A percentile compares a stretch with the other conserved stretches of the same genome.
Evolutionary conservation across 2,329 filamentous ascomycete genomes (phyloP).

Genomic region (Plenodomus biglobosus): DNA sequence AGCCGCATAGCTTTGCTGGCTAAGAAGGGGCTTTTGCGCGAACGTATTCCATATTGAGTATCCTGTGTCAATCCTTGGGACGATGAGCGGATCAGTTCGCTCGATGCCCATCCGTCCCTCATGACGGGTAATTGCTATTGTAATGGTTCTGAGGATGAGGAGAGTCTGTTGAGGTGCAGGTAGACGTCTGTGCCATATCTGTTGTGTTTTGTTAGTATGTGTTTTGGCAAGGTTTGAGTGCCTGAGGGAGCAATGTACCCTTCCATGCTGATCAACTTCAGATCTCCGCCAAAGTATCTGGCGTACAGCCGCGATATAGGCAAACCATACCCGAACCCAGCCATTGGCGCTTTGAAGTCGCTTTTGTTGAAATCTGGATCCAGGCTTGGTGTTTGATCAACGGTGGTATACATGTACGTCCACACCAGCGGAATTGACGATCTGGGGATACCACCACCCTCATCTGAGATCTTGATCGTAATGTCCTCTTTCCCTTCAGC

Average conservation of each 20-base stretch:
- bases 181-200: slow-evolving; percentile 99
- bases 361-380: slow-evolving; percentile 98
- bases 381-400: slow-evolving; percentile 89
- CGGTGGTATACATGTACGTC: slow-evolving; percentile 99
- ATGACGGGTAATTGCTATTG: slow-evolving; percentile 91
- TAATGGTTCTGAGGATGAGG: slow-evolving; percentile 91
- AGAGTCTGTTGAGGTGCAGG: slow-evolving; percentile 92
- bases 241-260: slow-evolving; percentile 63
- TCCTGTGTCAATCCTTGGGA: slow-evolving; percentile 62
- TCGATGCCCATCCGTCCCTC: slow-evolving; percentile 65
- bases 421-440: slow-evolving; percentile 96
- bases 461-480: slow-evolving; percentile 96
- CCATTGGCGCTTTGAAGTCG: slow-evolving; percentile 99
- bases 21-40: slow-evolving; percentile 35
- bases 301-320: slow-evolving; percentile 94
- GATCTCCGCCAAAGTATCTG: slow-evolving; percentile 92
- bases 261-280: slow-evolving; percentile 99
- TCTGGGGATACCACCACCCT: slow-evolving; percentile 92
- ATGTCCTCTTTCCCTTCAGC: slow-evolving; percentile 98
- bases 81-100: slow-evolving; percentile 33
- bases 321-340: slow-evolving; percentile 95
- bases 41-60: slow-evolving; percentile 26
- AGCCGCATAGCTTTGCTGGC: slow-evolving; percentile 62
- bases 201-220: slow-evolving; percentile 17
- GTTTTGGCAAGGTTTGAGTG: neutral